These are phyloP conservation scores for Polytrichum commune DNA, from an alignment of 225 moss, liverwort and hornwort species.

Conservation along the genomic window DNA sequence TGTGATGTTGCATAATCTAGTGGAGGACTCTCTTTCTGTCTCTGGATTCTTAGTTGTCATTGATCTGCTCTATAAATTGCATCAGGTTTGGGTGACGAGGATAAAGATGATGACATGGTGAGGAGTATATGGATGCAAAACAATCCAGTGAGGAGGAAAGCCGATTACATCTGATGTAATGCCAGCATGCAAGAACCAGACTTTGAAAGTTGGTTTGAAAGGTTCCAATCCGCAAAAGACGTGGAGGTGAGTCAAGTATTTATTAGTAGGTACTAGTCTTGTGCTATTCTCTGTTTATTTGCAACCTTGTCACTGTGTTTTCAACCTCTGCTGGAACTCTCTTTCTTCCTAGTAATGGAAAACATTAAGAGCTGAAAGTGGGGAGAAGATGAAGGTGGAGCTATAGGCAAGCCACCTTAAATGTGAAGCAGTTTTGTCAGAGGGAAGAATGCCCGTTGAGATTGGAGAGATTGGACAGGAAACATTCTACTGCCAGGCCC, in stretches of 20 bases:
- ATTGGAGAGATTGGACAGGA: slow-evolving; percentile 33
- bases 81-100: slow-evolving; percentile 44
- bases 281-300: no score
- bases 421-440: slow-evolving; percentile 53
- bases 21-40: no score
- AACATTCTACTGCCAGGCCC: slow-evolving; percentile 24
- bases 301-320: no score
- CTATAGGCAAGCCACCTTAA: slow-evolving; percentile 55
- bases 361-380: no score
- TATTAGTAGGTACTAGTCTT: no score
- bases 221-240: slow-evolving; percentile 39
- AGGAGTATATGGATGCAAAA: slow-evolving; percentile 45
- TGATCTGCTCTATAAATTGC: neutral
- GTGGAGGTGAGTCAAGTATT: slow-evolving; percentile 36
- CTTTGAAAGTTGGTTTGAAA: slow-evolving; percentile 20
- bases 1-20: no score
- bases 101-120: slow-evolving; percentile 51
- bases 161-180: slow-evolving; percentile 1
- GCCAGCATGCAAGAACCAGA: slow-evolving; percentile 2
- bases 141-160: slow-evolving; percentile 9
- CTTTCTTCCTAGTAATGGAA: no score
- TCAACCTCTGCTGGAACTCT: no score
- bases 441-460: slow-evolving; percentile 27
- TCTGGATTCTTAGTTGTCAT: neutral
- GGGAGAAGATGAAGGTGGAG: slow-evolving; percentile 65